These are phyloP conservation scores for Punica granatum DNA, from an alignment of 345 rosid species.

Conservation along the genomic window DNA sequence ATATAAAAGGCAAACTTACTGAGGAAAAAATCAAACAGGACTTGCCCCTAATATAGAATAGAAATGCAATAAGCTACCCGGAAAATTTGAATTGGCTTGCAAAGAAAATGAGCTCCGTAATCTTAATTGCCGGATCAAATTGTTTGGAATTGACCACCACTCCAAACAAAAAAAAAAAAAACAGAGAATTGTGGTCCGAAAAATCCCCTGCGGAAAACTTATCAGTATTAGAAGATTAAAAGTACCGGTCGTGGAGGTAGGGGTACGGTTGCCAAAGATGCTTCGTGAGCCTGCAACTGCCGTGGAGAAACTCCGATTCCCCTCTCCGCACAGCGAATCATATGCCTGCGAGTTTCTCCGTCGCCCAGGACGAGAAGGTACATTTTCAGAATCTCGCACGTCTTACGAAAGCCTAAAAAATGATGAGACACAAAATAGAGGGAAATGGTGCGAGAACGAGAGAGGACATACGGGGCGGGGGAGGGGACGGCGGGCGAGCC, in stretches of 20 bases:
- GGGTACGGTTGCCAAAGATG: conserved; percentile 18
- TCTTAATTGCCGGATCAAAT: background rate
- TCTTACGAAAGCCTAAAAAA: background rate
- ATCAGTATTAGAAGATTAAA: background rate
- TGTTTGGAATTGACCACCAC: background rate
- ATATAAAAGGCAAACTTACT: background rate
- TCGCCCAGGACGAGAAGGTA: background rate
- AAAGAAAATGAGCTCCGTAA: background rate
- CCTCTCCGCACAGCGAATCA: conserved; percentile 26
- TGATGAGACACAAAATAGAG: background rate
- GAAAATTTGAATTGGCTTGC: background rate
- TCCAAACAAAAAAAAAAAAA: background rate
- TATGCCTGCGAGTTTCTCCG: conserved; percentile 36
- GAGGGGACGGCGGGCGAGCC: conserved; percentile 42
- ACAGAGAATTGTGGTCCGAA: background rate
- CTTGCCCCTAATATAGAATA: no score
- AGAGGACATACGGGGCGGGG: conserved; percentile 26
- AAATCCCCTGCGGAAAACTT: no score
- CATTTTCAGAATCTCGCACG: background rate
- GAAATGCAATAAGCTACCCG: background rate
- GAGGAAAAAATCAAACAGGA: background rate
- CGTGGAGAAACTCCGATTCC: conserved; percentile 37
- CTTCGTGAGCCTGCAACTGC: conserved; percentile 21
- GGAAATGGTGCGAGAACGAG: background rate
- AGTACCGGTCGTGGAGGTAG: conserved; percentile 32